Evolutionary conservation across 345 rosid genomes (phyloP), one percentile per base, ranked within the genome.

Genomic region (Citropsis articulata): DNA sequence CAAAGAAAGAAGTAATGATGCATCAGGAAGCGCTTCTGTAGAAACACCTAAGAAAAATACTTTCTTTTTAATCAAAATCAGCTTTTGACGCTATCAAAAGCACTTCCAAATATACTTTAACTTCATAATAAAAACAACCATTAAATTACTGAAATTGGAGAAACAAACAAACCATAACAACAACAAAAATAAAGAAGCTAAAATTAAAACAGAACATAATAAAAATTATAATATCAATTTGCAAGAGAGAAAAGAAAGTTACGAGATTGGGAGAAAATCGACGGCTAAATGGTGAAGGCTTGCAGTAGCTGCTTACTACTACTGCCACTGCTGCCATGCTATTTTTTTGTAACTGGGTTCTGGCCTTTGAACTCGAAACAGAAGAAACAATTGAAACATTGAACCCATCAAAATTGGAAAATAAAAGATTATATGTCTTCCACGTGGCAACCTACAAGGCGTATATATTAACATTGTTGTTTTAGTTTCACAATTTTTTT

Each of bases 231-330:
- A 1, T 22, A 22, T 2, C 2, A 21, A 6, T 61, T 38, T 82
- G 6, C 76, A 19, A 42, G 45, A 75, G 63, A 69, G 61, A 30
- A 30, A 30, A 65, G 69, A 71, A 25, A 45, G 87, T 73, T 73
- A 88, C 95, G 55, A 62, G 65, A 81, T 35, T 81, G 48, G 79
- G 75, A 70, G 84, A 82, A 72, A 81, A 81, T 28, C 83, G 83
- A 72, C 83, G 78, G 70, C 80, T 81, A 79, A 88, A 88, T 73
- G 84, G 88, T 28, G 89, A 85, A 56, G 95, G 89, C 78, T 87
- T 86, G 86, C 86, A 84, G 86, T 81, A 81, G 78, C 86, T 74
- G 79, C 86, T 72, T 53, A 75, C 77, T 77, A 83, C 83, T 70
- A 85, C 84, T 38, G 95, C 91, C 88, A 85, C 85, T 79, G 87